Evolutionary conservation across 2,329 filamentous ascomycete genomes (phyloP).

Genomic region (Arthrobotrys entomopaga): DNA sequence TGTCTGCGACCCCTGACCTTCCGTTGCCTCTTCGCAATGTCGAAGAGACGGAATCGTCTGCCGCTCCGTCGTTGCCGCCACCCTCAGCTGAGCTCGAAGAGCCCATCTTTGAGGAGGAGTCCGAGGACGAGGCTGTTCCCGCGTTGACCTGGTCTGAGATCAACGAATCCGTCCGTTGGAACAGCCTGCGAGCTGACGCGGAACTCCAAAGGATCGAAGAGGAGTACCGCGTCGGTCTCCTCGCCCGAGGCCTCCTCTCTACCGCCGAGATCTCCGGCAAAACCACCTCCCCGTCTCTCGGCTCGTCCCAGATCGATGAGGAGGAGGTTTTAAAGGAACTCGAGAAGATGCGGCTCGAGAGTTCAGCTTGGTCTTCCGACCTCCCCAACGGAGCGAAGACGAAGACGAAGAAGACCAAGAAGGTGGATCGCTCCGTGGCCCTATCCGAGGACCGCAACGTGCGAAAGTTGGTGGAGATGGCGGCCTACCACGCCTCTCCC

Average conservation of each 20-base stretch:
- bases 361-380: conserved; percentile 9
- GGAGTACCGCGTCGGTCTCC: conserved; percentile 24
- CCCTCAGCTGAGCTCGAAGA: background rate
- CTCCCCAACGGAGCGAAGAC: background rate
- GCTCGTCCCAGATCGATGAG: background rate
- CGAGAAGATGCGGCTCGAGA: conserved; percentile 32
- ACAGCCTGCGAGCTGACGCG: conserved; percentile 21
- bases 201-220: conserved; percentile 37
- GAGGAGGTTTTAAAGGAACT: conserved; percentile 8
- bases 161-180: conserved; percentile 17
- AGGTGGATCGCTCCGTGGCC: background rate
- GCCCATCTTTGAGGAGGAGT: background rate
- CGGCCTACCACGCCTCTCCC: conserved; percentile 20
- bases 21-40: conserved; percentile 4
- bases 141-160: conserved; percentile 11
- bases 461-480: conserved; percentile 15
- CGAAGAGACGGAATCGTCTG: background rate
- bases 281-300: background rate
- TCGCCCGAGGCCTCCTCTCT: conserved; percentile 12
- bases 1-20: conserved; percentile 12
- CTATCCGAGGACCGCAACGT: background rate
- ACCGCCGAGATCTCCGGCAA: conserved; percentile 1
- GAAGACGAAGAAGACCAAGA: background rate
- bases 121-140: too few species aligned
- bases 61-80: background rate